Base-by-base conservation (phyloP, 352 stramenopile genomes). In the Phytophthora fragariaefolia region DNA sequence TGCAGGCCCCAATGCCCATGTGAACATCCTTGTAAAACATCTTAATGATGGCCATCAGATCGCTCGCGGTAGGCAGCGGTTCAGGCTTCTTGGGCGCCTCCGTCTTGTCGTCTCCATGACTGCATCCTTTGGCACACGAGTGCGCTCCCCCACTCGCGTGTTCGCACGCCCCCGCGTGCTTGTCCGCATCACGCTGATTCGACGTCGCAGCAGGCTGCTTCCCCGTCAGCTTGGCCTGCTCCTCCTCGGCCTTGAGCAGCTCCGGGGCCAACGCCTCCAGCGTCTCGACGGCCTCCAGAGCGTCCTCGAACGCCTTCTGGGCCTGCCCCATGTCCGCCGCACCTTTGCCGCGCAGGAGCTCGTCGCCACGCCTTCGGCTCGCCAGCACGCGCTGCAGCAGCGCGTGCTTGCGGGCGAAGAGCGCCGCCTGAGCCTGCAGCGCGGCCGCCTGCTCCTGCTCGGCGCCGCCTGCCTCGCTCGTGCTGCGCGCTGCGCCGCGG, bases 1-100 rank as follows among this genome's bases (percentile, higher is more conserved):
- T 56, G 64, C 80, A 89, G 1, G 56, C 47, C 1, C 82, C 81
- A 32, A 91, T 77, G 5, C 80, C 85, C 26, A 85, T 51, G 51
- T 82, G 87, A 4, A 85, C 69, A 56, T 93, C 85, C 27, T 83
- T 87, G 57, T 85, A 80, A 56, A 93, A 90, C 82, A 90, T 91
- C 2, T 60, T 76, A 3, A 90, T 63, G 30, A 93, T 77, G 0
- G 76, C 82, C n/a, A 61, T 3, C 17, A 91, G 40, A 51, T 93
- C 82, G 22, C 80, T 79, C 8, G 69, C 66, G 32, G 86, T 77
- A 1, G 79, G 82, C 0, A 90, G 54, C 1, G 38, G 12, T 12
- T 58, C 52, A 1, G 13, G 27, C 26, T 51, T 73, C 32, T 65
- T 65, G 0, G 24, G 22, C 49, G 45, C 26, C 1, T 51, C 59